Conservation (phyloP, 345 rosid species). For the Excoecaria cochinchinensis region DNA sequence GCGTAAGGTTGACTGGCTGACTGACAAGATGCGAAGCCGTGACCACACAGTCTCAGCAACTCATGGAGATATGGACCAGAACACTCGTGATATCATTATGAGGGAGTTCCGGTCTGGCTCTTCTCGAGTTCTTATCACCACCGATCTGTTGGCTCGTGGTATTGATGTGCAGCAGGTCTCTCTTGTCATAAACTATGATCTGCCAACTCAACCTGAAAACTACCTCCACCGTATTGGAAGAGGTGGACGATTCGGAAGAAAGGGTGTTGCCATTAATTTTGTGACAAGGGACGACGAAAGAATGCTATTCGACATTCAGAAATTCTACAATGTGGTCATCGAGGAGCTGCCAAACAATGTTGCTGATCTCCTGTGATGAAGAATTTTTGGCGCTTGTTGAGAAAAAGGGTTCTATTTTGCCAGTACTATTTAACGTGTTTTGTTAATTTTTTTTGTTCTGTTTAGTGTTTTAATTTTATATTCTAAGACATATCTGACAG, state of each 20-base stretch:
- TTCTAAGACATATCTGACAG: constrained; percentile 36
- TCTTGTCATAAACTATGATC: constrained; percentile 49
- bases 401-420: constrained; percentile 35
- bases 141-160: constrained; percentile 51
- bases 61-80: constrained; percentile 47
- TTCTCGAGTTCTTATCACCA: constrained; percentile 52
- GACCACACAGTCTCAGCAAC: constrained; percentile 35
- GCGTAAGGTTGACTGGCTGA: constrained; percentile 37
- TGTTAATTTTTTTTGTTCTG: not conserved
- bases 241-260: constrained; percentile 52
- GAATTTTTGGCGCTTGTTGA: constrained; percentile 33
- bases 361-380: constrained; percentile 48
- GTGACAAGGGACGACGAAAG: constrained; percentile 43
- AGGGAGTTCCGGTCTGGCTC: constrained; percentile 53
- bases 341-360: constrained; percentile 54
- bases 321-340: constrained; percentile 31
- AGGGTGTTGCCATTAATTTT: constrained; percentile 53
- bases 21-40: constrained; percentile 35
- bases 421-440: constrained; percentile 25
- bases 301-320: constrained; percentile 47
- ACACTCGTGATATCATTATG: constrained; percentile 54
- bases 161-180: constrained; percentile 59
- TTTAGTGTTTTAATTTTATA: constrained; percentile 30
- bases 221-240: constrained; percentile 56
- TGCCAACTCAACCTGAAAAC: constrained; percentile 54